Evolutionary conservation across 1,139 yeast genomes (phyloP), one percentile per base, ranked within the genome.

Genomic region (Pichia sp.): DNA sequence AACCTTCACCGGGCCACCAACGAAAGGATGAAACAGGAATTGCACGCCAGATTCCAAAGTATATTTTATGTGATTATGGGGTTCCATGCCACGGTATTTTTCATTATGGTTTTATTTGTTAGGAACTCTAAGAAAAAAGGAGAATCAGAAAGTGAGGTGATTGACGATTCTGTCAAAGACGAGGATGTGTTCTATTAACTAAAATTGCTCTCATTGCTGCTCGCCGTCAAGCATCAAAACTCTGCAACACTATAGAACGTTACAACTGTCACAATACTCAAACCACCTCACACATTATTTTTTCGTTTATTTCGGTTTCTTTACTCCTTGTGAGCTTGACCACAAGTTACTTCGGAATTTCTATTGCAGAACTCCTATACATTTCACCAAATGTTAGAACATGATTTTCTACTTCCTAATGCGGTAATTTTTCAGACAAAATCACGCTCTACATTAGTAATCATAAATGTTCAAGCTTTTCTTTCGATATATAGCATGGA

Each of bases 31-130:
- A 52, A 56, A 31, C 10, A 44, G 1, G 24, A 17, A 1, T 43
- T 54, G 7, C 57, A 56, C 30, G 24, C 51, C 3, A 53, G 50
- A 16, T 55, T 60, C 20, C 51, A 51, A 24, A 53, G 49, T 6
- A 53, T 55, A 2, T 46, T 49, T 10, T 60, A 60, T 27, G 47
- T 54, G 4, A 24, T 46, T 5, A 51, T 60, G 38, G 61, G 54
- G 1, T 51, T 58, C 10, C 41, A 49, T 24, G 57, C 52, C 2
- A 20, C 27, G 3, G 43, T 20, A n/a, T 33, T 48, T 14, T 27
- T 51, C 20, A 14, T 43, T 2, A 49, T 49, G 52, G 33, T 42
- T 2, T 10, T 40, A 59, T 63, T 4, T 46, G 66, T 34, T 55
- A 42, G 34, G 31, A 20, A 49, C n/a, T 8, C 29, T 27, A 48